Base-by-base conservation (phyloP, 108 stramenopile genomes). In the Fragilariopsis cylindrus region DNA sequence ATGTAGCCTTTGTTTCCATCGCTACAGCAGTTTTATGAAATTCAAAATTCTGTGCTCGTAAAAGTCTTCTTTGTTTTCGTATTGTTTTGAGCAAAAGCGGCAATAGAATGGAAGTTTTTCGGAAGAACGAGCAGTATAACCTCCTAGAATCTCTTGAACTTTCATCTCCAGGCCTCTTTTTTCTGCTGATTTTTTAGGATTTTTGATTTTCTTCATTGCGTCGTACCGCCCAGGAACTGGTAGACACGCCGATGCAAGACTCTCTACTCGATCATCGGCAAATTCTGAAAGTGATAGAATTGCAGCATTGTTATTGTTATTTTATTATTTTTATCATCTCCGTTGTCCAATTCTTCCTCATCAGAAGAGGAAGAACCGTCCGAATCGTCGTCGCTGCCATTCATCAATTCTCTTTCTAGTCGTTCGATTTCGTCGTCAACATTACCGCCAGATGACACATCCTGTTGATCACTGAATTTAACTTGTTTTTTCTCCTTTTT, bases 81-180 rank as follows among this genome's bases (percentile, higher is more conserved):
- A 82, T 78, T 97, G 94, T 62, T 86, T 83, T 16, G 84, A 69
- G 71, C 96, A 97, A 60, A 96, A 75, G 16, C 96, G 90, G 72
- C 96, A 97, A 72, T 96, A 97, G 67, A 93, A 97, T 1, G 96
- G 93, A 40, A 88, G 77, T 44, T 82, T 74, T 68, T 97, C 91
- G 12, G 85, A 77, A 11, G 94, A 91, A 5, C 90, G 88, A 39
- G 90, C 83, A 21, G 81, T 75, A 57, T 97, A 95, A 9, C 84
- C 90, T 57, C 70, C 42, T 5, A 97, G 84, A 45, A 95, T 71
- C 43, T 94, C 96, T 69, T 90, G 70, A 4, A 97, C 92, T 40
- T 92, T 91, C 53, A 78, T 71, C 55, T 79, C 72, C 30, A 95
- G 80, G 13, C 96, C 94, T 41, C 81, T 15, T 16, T 41, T 62